A percentile compares a stretch with the other conserved stretches of the same genome.
Evolutionary conservation across 176 grass and related monocot species (phyloP).

Genomic region (Lolium multiflorum): DNA sequence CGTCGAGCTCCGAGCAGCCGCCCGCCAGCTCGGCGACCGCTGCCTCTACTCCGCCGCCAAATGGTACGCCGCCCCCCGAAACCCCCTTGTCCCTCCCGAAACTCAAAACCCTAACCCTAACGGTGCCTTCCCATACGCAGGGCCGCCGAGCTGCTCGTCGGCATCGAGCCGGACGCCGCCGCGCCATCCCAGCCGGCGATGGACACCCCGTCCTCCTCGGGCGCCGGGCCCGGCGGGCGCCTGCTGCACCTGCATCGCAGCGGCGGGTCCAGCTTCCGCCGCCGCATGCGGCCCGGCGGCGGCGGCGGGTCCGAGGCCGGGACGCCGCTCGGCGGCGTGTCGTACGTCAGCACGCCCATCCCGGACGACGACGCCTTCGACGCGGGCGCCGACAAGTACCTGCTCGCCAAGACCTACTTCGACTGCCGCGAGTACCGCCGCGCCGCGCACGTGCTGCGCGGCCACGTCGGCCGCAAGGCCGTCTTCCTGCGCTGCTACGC

Average conservation of each 20-base stretch:
- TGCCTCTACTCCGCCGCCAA: constrained; percentile 89
- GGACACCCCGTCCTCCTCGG: constrained; percentile 60
- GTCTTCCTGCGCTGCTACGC: constrained; percentile 98
- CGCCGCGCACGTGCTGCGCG: constrained; percentile 70
- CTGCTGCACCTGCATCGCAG: constrained; percentile 66
- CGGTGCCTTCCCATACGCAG: constrained; percentile 37
- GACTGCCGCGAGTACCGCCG: constrained; percentile 96
- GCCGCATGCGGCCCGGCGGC: constrained; percentile 58
- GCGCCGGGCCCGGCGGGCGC: constrained; percentile 45
- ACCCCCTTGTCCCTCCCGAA: not conserved
- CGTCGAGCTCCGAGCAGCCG: constrained; percentile 81
- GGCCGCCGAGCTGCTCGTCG: constrained; percentile 86
- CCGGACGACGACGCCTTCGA: constrained; percentile 78
- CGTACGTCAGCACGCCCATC: constrained; percentile 90
- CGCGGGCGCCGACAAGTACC: constrained; percentile 75
- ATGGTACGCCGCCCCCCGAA: constrained; percentile 61
- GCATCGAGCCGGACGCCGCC: constrained; percentile 70
- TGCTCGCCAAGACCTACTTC: constrained; percentile 97
- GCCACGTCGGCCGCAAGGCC: constrained; percentile 67
- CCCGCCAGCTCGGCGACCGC: constrained; percentile 81
- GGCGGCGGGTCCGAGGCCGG: constrained; percentile 32
- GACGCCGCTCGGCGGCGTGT: constrained; percentile 80
- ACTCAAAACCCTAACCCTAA: constrained; percentile 50
- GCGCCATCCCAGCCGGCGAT: constrained; percentile 23
- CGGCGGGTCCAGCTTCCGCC: constrained; percentile 75